Evolutionary conservation across 2,329 filamentous ascomycete species (phyloP).

Genomic region (Colletotrichum cordylinicola): DNA sequence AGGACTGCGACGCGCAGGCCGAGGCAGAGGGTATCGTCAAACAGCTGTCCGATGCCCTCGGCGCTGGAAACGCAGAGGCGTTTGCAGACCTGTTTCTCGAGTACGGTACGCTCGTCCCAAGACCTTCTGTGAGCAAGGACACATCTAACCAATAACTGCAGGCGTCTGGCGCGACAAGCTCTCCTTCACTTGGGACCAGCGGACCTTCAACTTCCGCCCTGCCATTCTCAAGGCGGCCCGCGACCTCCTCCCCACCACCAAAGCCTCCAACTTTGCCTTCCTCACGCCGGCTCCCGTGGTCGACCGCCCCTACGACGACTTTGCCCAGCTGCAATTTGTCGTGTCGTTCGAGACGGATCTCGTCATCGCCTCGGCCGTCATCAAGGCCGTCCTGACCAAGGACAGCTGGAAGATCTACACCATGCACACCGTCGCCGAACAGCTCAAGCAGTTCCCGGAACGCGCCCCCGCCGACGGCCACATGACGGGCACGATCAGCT

Average conservation of each 20-base stretch:
- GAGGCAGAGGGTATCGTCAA: not conserved
- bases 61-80: not conserved
- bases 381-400: not conserved
- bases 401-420: not conserved
- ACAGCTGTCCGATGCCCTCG: not conserved
- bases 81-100: not conserved
- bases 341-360: not conserved
- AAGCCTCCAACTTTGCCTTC: not conserved
- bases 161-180: not conserved
- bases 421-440: not conserved
- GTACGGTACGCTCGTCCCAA: not conserved
- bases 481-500: not conserved
- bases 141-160: not conserved
- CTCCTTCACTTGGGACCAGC: not conserved
- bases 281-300: not conserved
- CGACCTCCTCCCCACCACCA: not conserved
- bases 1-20: not conserved
- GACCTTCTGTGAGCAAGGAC: fast-evolving
- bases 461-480: not conserved
- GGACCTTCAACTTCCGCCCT: not conserved
- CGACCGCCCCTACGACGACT: not conserved
- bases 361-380: not conserved
- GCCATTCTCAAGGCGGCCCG: not conserved
- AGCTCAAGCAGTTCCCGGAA: not conserved
- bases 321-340: not conserved